Evolutionary conservation across 306 rosid genomes (phyloP).

Genomic region (Medicago ruthenica): DNA sequence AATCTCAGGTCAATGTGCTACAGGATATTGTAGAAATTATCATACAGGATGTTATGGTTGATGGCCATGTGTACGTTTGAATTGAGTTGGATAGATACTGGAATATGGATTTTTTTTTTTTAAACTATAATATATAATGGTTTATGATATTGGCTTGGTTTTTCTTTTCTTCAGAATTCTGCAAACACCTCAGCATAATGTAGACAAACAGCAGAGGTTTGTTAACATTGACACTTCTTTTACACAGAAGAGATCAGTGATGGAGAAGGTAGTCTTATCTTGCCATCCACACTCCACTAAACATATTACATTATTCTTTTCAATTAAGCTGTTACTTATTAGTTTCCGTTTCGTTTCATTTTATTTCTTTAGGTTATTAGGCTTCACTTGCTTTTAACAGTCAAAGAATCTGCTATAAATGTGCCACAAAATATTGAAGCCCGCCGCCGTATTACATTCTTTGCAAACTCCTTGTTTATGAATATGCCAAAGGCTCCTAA

Average conservation of each 20-base stretch:
- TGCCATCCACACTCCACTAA: slow-evolving; percentile 7
- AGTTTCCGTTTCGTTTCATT: slow-evolving; percentile 44
- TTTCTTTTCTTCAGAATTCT: slow-evolving; percentile 56
- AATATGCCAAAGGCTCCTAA: slow-evolving; percentile 91
- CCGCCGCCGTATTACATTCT: slow-evolving; percentile 97
- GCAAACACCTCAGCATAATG: slow-evolving; percentile 44
- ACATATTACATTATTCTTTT: slow-evolving; percentile 28
- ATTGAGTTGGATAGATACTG: slow-evolving; percentile 20
- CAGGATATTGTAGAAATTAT: slow-evolving; percentile 96
- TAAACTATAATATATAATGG: slow-evolving; percentile 33
- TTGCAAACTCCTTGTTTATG: slow-evolving; percentile 97
- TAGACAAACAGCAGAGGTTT: slow-evolving; percentile 65
- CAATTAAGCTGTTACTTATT: slow-evolving; percentile 41
- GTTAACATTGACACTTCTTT: slow-evolving; percentile 53
- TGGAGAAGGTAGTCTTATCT: slow-evolving; percentile 71
- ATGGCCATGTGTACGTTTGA: slow-evolving; percentile 68
- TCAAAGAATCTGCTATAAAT: slow-evolving; percentile 96
- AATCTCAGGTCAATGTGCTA: slow-evolving; percentile 79
- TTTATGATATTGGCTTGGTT: slow-evolving; percentile 40
- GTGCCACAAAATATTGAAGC: slow-evolving; percentile 97
- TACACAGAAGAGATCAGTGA: slow-evolving; percentile 51
- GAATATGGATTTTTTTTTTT: neutral
- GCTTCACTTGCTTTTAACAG: slow-evolving; percentile 90
- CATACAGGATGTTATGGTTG: slow-evolving; percentile 81
- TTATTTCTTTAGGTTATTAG: slow-evolving; percentile 68